Evolutionary conservation across 139 green algal species (phyloP).

Genomic region (Chlamydomonas sphaeroides): DNA sequence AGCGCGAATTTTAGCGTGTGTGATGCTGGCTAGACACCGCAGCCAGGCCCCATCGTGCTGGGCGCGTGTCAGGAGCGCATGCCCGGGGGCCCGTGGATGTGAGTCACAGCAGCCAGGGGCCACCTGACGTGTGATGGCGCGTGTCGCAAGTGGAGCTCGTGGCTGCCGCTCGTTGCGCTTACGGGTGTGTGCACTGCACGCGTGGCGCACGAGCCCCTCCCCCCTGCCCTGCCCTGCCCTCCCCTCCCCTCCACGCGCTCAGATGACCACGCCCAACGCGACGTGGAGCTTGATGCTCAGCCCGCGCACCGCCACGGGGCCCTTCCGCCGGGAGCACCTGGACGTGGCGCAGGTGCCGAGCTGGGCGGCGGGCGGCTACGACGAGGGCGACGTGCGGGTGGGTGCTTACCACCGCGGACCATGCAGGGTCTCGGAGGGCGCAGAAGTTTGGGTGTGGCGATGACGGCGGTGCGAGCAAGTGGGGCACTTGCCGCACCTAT

Average conservation of each 20-base stretch:
- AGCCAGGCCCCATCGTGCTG: too few relatives aligned
- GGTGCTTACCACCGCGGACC: neutral
- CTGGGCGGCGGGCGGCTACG: neutral
- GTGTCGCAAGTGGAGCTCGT: neutral
- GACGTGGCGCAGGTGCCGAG: neutral
- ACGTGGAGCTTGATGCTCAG: neutral
- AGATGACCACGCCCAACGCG: neutral
- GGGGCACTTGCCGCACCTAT: too few relatives aligned
- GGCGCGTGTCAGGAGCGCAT: neutral
- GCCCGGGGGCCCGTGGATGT: neutral
- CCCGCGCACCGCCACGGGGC: neutral
- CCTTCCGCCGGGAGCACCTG: conserved; percentile 25
- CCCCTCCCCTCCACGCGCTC: neutral
- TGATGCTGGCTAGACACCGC: neutral
- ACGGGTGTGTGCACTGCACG: too few relatives aligned
- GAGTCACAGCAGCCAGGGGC: neutral
- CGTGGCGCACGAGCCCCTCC: neutral
- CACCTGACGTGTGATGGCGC: neutral
- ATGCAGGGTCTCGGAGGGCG: too few relatives aligned
- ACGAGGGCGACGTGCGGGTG: conserved; percentile 6
- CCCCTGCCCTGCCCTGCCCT: neutral
- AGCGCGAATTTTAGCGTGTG: neutral
- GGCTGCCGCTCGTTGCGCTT: too few relatives aligned
- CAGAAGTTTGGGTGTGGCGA: neutral
- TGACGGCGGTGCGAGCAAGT: neutral